These are phyloP conservation scores for Ceratocystis eucalypticola DNA, from an alignment of 2,329 filamentous ascomycete genomes.

Conservation along the genomic window DNA sequence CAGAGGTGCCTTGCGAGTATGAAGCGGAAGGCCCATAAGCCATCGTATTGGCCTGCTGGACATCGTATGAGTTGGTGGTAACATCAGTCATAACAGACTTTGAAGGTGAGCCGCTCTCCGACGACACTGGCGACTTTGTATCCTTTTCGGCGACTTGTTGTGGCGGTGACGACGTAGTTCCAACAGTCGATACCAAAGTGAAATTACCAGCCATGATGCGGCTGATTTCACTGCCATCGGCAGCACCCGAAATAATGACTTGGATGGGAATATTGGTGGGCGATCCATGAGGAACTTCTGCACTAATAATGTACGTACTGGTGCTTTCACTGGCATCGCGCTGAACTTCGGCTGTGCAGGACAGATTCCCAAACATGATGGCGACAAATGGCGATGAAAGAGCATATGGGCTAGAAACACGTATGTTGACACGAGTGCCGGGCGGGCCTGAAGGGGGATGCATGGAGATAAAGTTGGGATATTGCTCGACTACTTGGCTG, in stretches of 20 bases:
- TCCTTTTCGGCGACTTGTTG: conserved; percentile 22
- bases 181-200: background rate
- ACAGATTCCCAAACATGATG: conserved; percentile 2
- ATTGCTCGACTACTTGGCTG: conserved; percentile 51
- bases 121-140: conserved; percentile 30
- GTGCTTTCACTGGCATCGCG: conserved; percentile 32
- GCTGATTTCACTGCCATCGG: conserved; percentile 39
- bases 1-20: conserved; percentile 33
- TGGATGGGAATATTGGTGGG: conserved; percentile 31
- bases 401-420: conserved; percentile 55
- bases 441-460: conserved; percentile 54
- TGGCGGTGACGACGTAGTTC: background rate
- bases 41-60: background rate
- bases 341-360: conserved; percentile 47
- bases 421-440: conserved; percentile 59
- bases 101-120: conserved; percentile 30
- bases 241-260: conserved; percentile 38
- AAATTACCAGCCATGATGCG: conserved; percentile 33
- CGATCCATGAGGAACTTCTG: conserved; percentile 51
- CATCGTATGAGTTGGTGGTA: conserved; percentile 1
- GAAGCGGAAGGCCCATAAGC: conserved; percentile 21
- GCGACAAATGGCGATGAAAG: conserved; percentile 8
- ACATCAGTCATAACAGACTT: conserved; percentile 26
- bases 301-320: conserved; percentile 51
- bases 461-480: conserved; percentile 39